Conservation (phyloP, 1,284 basidiomycete genomes). For the Earliella scabrosa region DNA sequence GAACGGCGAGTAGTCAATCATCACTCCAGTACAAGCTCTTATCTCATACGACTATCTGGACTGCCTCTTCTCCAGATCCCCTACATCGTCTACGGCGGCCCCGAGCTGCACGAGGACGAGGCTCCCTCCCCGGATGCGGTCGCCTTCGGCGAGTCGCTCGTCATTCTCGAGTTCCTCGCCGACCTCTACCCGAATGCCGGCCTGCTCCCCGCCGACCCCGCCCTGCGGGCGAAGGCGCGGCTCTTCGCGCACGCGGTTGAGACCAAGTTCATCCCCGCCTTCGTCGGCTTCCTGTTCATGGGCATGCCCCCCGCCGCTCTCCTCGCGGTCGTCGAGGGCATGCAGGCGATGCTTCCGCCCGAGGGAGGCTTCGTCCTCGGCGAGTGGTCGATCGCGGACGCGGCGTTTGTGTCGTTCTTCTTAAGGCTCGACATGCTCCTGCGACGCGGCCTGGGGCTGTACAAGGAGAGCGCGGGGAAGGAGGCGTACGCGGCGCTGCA, state of each 20-base stretch:
- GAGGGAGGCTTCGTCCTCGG: conserved; percentile 36
- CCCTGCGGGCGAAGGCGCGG: conserved; percentile 55
- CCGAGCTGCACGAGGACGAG: conserved; percentile 48
- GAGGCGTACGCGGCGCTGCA: conserved; percentile 31
- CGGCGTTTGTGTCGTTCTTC: conserved; percentile 46
- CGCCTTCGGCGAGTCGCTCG: conserved; percentile 62
- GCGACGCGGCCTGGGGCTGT: conserved; percentile 35
- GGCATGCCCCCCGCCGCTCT: conserved; percentile 46
- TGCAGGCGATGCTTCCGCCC: conserved; percentile 37
- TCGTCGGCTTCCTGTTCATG: conserved; percentile 30
- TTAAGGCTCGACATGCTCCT: conserved; percentile 31
- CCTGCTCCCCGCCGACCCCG: conserved; percentile 55
- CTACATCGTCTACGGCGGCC: conserved; percentile 58
- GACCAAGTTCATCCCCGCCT: conserved; percentile 44
- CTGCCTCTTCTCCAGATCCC: conserved; percentile 39
- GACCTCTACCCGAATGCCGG: conserved; percentile 49
- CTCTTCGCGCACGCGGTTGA: conserved; percentile 60
- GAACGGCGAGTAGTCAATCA: neutral
- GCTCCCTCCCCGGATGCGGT: conserved; percentile 54
- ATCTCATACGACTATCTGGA: no score
- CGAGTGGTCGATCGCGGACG: conserved; percentile 55
- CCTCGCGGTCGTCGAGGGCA: conserved; percentile 34
- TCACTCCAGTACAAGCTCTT: no score
- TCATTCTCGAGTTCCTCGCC: conserved; percentile 63
- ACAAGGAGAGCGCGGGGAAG: conserved; percentile 28